phyloP scores from a whole-genome alignment of 2,329 filamentous ascomycete genomes.

The Moelleriella libera region DNA sequence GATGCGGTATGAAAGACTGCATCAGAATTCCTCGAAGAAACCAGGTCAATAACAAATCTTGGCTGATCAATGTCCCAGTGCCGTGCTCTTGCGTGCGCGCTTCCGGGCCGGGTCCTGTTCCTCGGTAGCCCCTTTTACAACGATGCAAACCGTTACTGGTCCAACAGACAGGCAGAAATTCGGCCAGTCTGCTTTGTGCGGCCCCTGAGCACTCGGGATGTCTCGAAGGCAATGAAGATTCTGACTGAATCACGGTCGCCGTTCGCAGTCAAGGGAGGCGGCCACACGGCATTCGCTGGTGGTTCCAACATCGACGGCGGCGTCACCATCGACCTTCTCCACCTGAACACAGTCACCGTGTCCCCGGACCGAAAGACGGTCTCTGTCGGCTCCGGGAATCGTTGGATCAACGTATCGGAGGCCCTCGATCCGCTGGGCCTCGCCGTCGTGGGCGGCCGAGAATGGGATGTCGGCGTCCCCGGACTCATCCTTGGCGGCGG shows the following conservation, averaged over 20 bases:
- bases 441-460: conserved; percentile 24
- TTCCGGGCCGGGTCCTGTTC: background rate
- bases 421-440: conserved; percentile 20
- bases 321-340: conserved; percentile 27
- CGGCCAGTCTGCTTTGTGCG: conserved; percentile 8
- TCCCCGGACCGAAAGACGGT: conserved; percentile 18
- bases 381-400: conserved; percentile 25
- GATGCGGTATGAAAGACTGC: background rate
- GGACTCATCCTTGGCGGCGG: conserved; percentile 20
- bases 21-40: too few species aligned
- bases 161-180: conserved; percentile 12
- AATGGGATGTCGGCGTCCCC: conserved; percentile 20
- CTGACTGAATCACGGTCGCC: conserved; percentile 3
- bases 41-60: too few species aligned
- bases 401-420: conserved; percentile 28
- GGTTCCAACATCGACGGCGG: conserved; percentile 25
- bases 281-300: conserved; percentile 31
- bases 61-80: background rate
- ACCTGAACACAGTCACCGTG: conserved; percentile 20
- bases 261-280: conserved; percentile 38
- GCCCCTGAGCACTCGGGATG: conserved; percentile 6
- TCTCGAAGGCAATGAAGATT: conserved; percentile 2
- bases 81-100: background rate
- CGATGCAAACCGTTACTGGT: conserved; percentile 14
- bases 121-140: conserved; percentile 4